Conservation (phyloP, 2,329 filamentous ascomycete species). For the Fusarium anguioides region DNA sequence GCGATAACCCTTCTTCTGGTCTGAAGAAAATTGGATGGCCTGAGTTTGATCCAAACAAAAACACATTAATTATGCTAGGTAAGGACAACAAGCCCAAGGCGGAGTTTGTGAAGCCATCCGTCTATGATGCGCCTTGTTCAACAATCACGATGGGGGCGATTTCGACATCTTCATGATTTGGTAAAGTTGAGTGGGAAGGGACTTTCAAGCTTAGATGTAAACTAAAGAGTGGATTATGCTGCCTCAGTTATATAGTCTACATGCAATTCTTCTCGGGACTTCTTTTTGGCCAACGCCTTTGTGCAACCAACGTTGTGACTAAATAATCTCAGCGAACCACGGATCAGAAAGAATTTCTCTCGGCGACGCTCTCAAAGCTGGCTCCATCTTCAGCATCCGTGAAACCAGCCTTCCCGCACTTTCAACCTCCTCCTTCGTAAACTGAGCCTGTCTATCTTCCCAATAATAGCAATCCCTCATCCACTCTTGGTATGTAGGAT, state of each 20-base stretch:
- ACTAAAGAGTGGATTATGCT: too few species aligned
- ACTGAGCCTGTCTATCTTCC: not conserved
- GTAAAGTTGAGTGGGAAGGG: too few species aligned
- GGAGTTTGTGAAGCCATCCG: slow-evolving; percentile 22
- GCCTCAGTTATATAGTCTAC: too few species aligned
- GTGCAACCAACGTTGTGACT: not conserved
- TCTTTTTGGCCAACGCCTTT: too few species aligned
- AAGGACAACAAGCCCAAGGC: slow-evolving; percentile 8
- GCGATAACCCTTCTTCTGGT: slow-evolving; percentile 51
- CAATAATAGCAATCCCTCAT: slow-evolving; percentile 34
- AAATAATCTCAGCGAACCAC: slow-evolving; percentile 9
- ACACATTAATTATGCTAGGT: slow-evolving; percentile 34
- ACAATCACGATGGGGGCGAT: slow-evolving; percentile 35
- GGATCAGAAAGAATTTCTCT: slow-evolving; percentile 13
- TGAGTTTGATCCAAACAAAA: slow-evolving; percentile 22
- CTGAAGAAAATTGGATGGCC: slow-evolving; percentile 46
- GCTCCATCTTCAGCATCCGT: slow-evolving; percentile 36
- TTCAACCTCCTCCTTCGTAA: slow-evolving; percentile 15
- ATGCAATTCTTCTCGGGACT: too few species aligned
- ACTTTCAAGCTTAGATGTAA: too few species aligned
- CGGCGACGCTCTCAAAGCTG: slow-evolving; percentile 22
- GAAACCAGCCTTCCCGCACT: not conserved
- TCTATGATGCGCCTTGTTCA: slow-evolving; percentile 33
- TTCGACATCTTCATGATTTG: slow-evolving; percentile 6
- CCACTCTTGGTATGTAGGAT: slow-evolving; percentile 24